Evolutionary conservation across 2,329 filamentous ascomycete genomes (phyloP), one percentile per base, ranked within the genome.

Genomic region (Metarhizium anisopliae): DNA sequence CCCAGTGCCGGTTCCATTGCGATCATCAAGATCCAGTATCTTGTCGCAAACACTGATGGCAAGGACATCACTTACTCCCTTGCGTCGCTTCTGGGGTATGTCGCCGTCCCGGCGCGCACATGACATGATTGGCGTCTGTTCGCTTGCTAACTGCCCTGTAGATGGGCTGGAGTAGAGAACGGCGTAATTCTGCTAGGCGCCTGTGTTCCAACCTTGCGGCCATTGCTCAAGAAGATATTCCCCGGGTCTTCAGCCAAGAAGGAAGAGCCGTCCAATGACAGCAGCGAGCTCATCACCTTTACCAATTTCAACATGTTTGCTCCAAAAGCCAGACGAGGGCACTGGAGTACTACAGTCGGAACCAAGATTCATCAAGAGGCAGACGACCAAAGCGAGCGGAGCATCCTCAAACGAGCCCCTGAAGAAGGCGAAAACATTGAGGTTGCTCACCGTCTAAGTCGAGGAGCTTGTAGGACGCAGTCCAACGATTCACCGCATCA

Each of bases 161-260:
- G 56, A 42, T 57, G 56, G 56, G 56, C 56, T 43, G 56, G 50
- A 30, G 53, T 57, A 18, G 56, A 57, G 20, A 57, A 57, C 36
- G 53, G 53, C 30, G 47, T 57, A 5, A 57, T 57, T 25, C 50
- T 57, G 18, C 18, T 57, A 18, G 56, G 43, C 25, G 52, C 53
- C 18, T 57, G 56, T 16, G 50, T 57, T 11, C 56, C 56, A 14
- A 55, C 56, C 6, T 29, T 57, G 14, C 53, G 56, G 7, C 56
- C 56, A 6, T 42, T 58, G 8, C 30, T 58, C 20, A 58, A 51
- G 45, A 55, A 53, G 18, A 14, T 53, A 10, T 58, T 53, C 13
- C 56, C 53, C 1, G 51, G 56, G 2, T 58, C 51, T 36, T 30
- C 53, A 4, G 53, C 47, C 8, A 40, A 18, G 6, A 53, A 7